Percentiles rank a stretch among this genome's conserved stretches.
These are phyloP conservation scores for Magnaporthales sp. DNA, from an alignment of 2,329 filamentous ascomycete genomes.

Conservation along the genomic window DNA sequence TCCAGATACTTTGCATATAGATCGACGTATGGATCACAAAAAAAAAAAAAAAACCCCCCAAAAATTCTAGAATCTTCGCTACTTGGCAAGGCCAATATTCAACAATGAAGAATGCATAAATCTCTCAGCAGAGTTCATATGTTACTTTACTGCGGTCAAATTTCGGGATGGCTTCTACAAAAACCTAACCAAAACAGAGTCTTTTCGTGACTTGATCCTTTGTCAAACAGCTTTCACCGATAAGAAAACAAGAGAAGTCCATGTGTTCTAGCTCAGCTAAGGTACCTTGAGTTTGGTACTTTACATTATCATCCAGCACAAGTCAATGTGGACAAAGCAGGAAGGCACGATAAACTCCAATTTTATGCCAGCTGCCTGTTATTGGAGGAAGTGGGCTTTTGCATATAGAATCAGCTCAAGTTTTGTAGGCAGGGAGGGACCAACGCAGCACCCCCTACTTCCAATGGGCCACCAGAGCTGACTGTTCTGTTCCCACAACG, in stretches of 20 bases:
- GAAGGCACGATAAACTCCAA: neutral
- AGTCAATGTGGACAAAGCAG: neutral
- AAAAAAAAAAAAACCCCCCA: no score
- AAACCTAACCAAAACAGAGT: neutral
- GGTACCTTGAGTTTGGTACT: no score
- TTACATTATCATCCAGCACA: neutral
- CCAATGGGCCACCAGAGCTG: no score
- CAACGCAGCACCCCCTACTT: neutral
- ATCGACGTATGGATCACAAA: no score
- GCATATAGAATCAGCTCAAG: neutral
- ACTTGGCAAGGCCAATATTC: no score
- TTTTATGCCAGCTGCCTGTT: neutral
- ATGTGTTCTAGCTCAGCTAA: no score
- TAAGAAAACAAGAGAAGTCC: no score
- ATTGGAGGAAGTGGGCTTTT: neutral
- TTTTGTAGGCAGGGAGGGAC: neutral
- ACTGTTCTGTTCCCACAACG: neutral
- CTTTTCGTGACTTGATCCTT: neutral
- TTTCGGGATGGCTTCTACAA: neutral
- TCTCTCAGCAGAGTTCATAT: neutral
- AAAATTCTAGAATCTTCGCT: no score
- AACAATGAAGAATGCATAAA: neutral
- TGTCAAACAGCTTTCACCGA: neutral
- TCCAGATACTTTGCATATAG: no score
- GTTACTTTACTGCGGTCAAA: neutral